Percentiles rank a stretch among this genome's conserved stretches.
These are phyloP conservation scores for Talaromyces proteolyticus DNA, from an alignment of 495 filamentous ascomycete genomes.

Conservation along the genomic window DNA sequence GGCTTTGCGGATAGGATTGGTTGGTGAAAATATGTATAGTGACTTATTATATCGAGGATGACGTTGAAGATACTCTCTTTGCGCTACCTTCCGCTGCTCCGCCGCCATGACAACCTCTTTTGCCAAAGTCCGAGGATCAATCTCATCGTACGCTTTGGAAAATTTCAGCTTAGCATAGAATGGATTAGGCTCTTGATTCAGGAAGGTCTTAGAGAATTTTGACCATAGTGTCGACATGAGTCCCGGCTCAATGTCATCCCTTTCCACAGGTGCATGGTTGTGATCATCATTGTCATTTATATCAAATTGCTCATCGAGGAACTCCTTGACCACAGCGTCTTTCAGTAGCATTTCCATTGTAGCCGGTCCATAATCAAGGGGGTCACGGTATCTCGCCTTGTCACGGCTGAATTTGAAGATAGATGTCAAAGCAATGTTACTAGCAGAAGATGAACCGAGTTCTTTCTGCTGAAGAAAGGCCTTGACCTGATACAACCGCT, in stretches of 20 bases:
- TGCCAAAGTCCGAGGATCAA: constrained; percentile 83
- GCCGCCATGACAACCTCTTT: constrained; percentile 81
- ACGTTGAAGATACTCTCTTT: constrained; percentile 80
- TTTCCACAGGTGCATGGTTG: constrained; percentile 9
- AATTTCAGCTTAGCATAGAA: constrained; percentile 85
- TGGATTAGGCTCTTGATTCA: constrained; percentile 77
- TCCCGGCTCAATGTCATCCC: constrained; percentile 39
- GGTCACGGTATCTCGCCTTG: constrained; percentile 62
- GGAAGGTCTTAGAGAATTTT: constrained; percentile 43
- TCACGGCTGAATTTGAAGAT: constrained; percentile 77
- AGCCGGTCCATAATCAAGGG: constrained; percentile 79
- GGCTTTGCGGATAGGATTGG: constrained; percentile 67
- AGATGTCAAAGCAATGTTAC: constrained; percentile 78
- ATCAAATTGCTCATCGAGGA: constrained; percentile 67
- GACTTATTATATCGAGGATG: constrained; percentile 92
- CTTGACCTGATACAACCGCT: constrained; percentile 91
- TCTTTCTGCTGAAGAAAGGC: constrained; percentile 91
- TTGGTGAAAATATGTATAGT: constrained; percentile 77
- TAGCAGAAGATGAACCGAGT: constrained; percentile 55
- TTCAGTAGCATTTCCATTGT: constrained; percentile 94
- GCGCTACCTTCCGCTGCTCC: constrained; percentile 74
- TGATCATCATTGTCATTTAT: constrained; percentile 3
- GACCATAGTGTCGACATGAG: constrained; percentile 52
- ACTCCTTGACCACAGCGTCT: constrained; percentile 89
- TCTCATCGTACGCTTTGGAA: constrained; percentile 61